Base-by-base conservation (phyloP, 2,329 filamentous ascomycete genomes). In the Penicillium sclerotigenum region DNA sequence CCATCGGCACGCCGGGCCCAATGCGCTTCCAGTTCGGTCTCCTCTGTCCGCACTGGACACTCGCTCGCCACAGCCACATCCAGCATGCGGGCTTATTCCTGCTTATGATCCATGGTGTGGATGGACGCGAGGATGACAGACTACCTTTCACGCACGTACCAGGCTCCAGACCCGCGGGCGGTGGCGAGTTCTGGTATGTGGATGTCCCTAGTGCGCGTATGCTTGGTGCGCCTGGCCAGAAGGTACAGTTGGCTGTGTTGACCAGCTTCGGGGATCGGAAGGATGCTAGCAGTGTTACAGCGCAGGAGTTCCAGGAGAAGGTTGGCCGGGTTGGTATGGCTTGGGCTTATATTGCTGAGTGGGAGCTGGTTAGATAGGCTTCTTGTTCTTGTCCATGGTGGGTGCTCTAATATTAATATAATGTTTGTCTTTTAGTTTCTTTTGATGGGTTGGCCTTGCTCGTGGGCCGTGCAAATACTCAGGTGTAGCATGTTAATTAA, bases 1-100 rank as follows among this genome's bases (percentile, higher is more conserved):
- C 80, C 1, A 81, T 90, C 4, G 68, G 82, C 60, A 82, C 84
- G 63, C 73, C 78, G 0, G 66, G 81, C 38, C 74, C 81, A 1
- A 77, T 94, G 28, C 84, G 90, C 16, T 96, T 97, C 75, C 87
- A 90, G 66, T 92, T 96, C 68, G 83, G 83, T 51, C 88, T 89
- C 56, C 68, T 87, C 11, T 97, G 93, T 70, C 83, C 85, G 66
- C 93, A 97, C 71, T 96, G 90, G 90, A 85, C 86, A 41, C 79
- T 87, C n/a, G 82, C 87, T 61, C 59, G 65, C 14, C 82, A 81
- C 58, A 81, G 89, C 60, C 89, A 88, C 0, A 29, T 42, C 13
- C 45, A 74, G 79, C 52, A 87, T 87, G 20, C 66, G 62, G 83
- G 81, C 57, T 81, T 91, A 42, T 85, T 93, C 66, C 75, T 94